Base-by-base conservation (phyloP, 2,329 filamentous ascomycete species). In the Exophiala aquamarina region DNA sequence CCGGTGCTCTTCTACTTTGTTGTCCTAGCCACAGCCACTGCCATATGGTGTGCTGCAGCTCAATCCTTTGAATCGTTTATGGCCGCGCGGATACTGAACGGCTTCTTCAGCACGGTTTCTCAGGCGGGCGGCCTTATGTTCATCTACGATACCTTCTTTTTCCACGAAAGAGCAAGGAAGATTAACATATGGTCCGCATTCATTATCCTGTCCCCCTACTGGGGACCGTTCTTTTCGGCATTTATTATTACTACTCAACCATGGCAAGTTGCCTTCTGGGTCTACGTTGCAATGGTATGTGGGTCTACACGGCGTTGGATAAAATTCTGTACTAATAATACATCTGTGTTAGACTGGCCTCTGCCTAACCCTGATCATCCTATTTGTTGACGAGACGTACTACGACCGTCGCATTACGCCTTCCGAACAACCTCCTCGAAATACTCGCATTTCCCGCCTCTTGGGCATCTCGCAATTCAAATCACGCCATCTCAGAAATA, bases 61-160 rank as follows among this genome's bases (percentile, higher is more conserved):
- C 56, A 58, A 3, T 61, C 48, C 2, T 72, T 71, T 46, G 59
- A 68, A 17, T 62, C 61, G 0, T 72, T 69, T 55, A 66, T 70
- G 61, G 69, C 69, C 9, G 65, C 67, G 0, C 64, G 72, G 1
- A 70, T 72, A 18, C 56, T 74, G 5, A 72, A 73, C 40, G 72
- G 70, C 6, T 69, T 73, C 60, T 71, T 72, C 58, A 67, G 63
- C 8, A 71, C 64, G 3, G 68, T 70, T 2, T 61, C 66, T 0
- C 69, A 73, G 54, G 67, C 62, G 1, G 66, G 66, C 29, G 70
- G 69, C 2, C 61, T 73, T 20, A 70, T 70, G 65, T 71, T 67
- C 57, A 68, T 73, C 47, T 66, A 68, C 50, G 67, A 70, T 49
- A 63, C 70, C 58, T 70, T 68, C 56, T 70, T 65, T 57, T 64